Evolutionary conservation across 495 filamentous ascomycete genomes (phyloP), one percentile per base, ranked within the genome.

Genomic region (Aspergillus affinis): DNA sequence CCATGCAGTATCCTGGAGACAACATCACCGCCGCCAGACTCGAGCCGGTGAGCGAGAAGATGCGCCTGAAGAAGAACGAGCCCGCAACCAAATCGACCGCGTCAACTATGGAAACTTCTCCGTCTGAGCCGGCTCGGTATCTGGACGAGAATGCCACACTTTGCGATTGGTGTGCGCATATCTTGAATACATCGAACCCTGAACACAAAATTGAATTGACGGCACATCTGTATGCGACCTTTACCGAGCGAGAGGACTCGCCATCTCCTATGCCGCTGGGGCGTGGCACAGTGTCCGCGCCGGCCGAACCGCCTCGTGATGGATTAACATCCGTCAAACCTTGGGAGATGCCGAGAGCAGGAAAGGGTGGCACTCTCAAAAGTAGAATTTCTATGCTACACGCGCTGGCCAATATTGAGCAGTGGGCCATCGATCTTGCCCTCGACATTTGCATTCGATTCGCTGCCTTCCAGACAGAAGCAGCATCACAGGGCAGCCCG

Each of bases 361-460:
- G 78, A 46, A 69, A 71, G 19, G 80, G 78, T 26, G 80, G 80
- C 6, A 78, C 72, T 8, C 47, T 78, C 36, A 83, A 78, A 62
- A 82, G 78, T 55, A 69, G 80, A 48, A 76, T 82, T 30, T 67
- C 76, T 23, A 81, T 83, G 78, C 73, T 83, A 4, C 80, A 83
- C 46, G 78, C 80, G 0, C 62, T 83, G 23, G 80, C 80, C 13
- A 83, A 83, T 49, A 82, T 83, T 41, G 80, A 83, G 61, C 71
- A 77, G 12, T 83, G 80, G 80, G 80, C 80, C 1, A 83, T 83
- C 58, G 80, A 83, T 53, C 69, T 83, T 15, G 80, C 80, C n/a
- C 75, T 83, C 45, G 80, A 83, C 61, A 81, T 83, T 55, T 80
- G 80, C 53, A 73, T 81, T 7, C 74, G 80, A 20, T 83, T 83